A percentile compares a stretch with the other conserved stretches of the same genome.
Conservation (phyloP, 192 early-diverging fungal species). For the Coemansia sp. region DNA sequence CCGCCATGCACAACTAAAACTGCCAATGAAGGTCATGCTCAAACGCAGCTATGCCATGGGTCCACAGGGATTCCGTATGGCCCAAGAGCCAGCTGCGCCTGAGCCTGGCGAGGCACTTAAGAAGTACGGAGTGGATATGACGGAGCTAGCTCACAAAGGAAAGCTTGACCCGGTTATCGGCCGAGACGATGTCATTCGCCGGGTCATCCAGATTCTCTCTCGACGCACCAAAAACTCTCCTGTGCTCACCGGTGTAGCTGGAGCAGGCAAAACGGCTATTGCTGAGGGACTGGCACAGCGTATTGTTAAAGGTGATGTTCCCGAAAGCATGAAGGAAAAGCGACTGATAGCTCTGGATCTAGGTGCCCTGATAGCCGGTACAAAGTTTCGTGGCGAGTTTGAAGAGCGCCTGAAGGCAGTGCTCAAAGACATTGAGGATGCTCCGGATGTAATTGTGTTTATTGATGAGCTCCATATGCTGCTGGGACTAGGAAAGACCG, state of each 20-base stretch:
- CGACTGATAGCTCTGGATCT: constrained; percentile 70
- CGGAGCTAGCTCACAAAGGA: constrained; percentile 67
- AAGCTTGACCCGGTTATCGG: constrained; percentile 83
- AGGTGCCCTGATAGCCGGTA: constrained; percentile 56
- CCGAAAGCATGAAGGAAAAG: constrained; percentile 75
- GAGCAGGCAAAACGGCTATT: constrained; percentile 81
- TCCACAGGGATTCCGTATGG: constrained; percentile 50
- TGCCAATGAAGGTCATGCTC: not conserved
- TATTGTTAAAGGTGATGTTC: constrained; percentile 72
- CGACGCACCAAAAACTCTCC: constrained; percentile 80
- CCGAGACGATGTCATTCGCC: constrained; percentile 72
- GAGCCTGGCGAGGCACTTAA: constrained; percentile 56
- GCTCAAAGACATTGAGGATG: constrained; percentile 66
- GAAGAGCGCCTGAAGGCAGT: constrained; percentile 77
- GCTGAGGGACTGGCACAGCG: constrained; percentile 77
- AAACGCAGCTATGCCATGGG: constrained; percentile 41
- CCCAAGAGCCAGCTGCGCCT: constrained; percentile 33
- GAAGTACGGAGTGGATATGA: constrained; percentile 70
- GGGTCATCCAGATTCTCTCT: constrained; percentile 73
- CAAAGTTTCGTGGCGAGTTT: constrained; percentile 72
- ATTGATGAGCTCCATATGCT: constrained; percentile 79
- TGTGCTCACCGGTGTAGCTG: constrained; percentile 73
- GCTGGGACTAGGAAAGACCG: constrained; percentile 70
- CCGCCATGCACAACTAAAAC: no score
- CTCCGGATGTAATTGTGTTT: constrained; percentile 75